Conservation (phyloP, 768 basidiomycete species). For the Lactarius quietus region DNA sequence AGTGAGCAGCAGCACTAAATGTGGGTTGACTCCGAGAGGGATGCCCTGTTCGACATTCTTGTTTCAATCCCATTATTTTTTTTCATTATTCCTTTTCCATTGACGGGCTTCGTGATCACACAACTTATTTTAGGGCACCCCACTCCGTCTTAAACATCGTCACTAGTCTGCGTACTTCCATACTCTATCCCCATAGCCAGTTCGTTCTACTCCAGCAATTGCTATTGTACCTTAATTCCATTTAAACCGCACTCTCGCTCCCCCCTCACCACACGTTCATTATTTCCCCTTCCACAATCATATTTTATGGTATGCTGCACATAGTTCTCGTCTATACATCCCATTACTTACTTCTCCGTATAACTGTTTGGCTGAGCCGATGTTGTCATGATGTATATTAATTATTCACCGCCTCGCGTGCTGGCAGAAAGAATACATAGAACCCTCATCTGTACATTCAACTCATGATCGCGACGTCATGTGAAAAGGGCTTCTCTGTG, state of each 20-base stretch:
- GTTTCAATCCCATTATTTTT: neutral
- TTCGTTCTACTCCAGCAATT: slow-evolving; percentile 14
- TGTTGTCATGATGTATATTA: slow-evolving; percentile 26
- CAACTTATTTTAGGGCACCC: slow-evolving; percentile 4
- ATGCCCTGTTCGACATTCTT: neutral
- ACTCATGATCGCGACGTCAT: slow-evolving; percentile 13
- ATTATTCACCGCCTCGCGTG: slow-evolving; percentile 17
- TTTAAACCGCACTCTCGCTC: slow-evolving; percentile 20
- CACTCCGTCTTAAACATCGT: neutral
- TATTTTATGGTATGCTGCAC: slow-evolving; percentile 26
- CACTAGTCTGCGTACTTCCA: slow-evolving; percentile 9
- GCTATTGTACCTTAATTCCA: slow-evolving; percentile 21
- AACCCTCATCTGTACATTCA: slow-evolving; percentile 15
- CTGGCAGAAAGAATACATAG: slow-evolving; percentile 16
- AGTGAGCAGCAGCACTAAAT: slow-evolving; percentile 18
- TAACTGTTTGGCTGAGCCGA: slow-evolving; percentile 18
- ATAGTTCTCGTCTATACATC: slow-evolving; percentile 22
- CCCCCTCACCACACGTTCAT: slow-evolving; percentile 11
- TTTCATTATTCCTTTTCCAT: neutral
- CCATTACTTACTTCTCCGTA: slow-evolving; percentile 23
- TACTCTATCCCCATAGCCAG: slow-evolving; percentile 11
- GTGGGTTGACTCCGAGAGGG: neutral
- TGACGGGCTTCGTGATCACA: neutral
- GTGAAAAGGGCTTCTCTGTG: neutral
- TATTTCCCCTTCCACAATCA: slow-evolving; percentile 13